Percentiles rank a stretch among this genome's conserved stretches.
phyloP scores from a whole-genome alignment of 352 stramenopile species.

The Pythium folliculosum region DNA sequence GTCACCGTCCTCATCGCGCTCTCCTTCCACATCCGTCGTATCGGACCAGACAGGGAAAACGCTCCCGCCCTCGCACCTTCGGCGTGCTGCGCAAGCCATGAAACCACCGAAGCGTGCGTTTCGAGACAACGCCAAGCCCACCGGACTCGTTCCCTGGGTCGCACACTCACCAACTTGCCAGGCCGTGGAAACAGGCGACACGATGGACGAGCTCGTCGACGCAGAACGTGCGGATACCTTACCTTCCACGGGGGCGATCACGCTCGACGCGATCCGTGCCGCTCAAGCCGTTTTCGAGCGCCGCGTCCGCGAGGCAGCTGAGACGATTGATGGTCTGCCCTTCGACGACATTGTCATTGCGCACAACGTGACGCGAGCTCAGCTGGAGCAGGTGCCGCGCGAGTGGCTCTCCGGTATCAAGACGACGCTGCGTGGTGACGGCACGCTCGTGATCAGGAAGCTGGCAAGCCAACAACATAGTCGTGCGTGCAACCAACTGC shows the following conservation, averaged over 20 bases:
- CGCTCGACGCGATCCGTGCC: not conserved
- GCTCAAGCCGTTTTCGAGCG: not conserved
- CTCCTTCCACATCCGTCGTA: too few species aligned
- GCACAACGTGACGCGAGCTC: not conserved
- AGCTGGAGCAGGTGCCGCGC: not conserved
- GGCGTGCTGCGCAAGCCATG: too few species aligned
- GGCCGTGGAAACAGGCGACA: too few species aligned
- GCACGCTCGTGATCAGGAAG: conserved; percentile 1
- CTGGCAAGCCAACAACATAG: not conserved
- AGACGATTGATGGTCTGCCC: not conserved
- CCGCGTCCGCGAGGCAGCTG: not conserved
- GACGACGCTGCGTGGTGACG: not conserved
- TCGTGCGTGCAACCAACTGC: not conserved
- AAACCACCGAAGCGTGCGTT: too few species aligned
- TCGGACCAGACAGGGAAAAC: too few species aligned
- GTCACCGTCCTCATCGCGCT: too few species aligned
- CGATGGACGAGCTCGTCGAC: too few species aligned
- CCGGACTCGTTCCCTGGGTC: too few species aligned
- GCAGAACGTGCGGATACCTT: too few species aligned
- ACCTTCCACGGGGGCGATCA: not conserved
- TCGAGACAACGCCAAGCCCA: too few species aligned
- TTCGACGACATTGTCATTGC: conserved; percentile 5
- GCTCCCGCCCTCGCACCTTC: too few species aligned
- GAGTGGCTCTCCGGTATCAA: not conserved
- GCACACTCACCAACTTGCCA: too few species aligned